These are phyloP conservation scores for Cudoniella acicularis DNA, from an alignment of 495 filamentous ascomycete species.

Conservation along the genomic window DNA sequence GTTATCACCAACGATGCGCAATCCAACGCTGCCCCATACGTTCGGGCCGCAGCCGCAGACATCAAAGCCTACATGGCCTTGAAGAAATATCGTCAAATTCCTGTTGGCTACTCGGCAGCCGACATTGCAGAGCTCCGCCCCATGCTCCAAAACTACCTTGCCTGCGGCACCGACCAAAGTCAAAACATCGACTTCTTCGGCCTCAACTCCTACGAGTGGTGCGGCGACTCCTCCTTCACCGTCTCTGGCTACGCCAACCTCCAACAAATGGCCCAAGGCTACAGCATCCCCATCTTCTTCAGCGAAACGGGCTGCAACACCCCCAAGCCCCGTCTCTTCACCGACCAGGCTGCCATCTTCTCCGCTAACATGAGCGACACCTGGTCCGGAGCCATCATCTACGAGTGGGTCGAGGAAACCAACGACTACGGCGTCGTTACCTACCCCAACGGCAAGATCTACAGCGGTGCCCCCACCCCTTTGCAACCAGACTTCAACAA, in stretches of 20 bases:
- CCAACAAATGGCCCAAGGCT: constrained; percentile 83
- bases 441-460: constrained; percentile 39
- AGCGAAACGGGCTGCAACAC: constrained; percentile 89
- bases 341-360: constrained; percentile 79
- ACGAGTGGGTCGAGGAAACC: constrained; percentile 82
- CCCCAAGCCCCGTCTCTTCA: constrained; percentile 72
- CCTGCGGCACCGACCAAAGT: constrained; percentile 84
- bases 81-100: constrained; percentile 69
- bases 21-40: constrained; percentile 71
- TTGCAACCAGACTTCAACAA: too few relatives aligned
- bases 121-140: constrained; percentile 81
- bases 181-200: constrained; percentile 90
- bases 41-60: constrained; percentile 90
- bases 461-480: too few relatives aligned
- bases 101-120: constrained; percentile 89
- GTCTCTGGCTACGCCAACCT: constrained; percentile 83
- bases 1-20: constrained; percentile 82
- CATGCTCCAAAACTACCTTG: constrained; percentile 87
- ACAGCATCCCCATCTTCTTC: constrained; percentile 89
- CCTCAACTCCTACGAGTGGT: constrained; percentile 99
- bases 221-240: constrained; percentile 70
- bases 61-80: constrained; percentile 78
- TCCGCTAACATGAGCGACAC: constrained; percentile 77
- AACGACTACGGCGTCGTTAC: constrained; percentile 75
- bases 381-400: constrained; percentile 93